Evolutionary conservation across 129 eudicot species (phyloP).

Genomic region (Flaveria robusta): DNA sequence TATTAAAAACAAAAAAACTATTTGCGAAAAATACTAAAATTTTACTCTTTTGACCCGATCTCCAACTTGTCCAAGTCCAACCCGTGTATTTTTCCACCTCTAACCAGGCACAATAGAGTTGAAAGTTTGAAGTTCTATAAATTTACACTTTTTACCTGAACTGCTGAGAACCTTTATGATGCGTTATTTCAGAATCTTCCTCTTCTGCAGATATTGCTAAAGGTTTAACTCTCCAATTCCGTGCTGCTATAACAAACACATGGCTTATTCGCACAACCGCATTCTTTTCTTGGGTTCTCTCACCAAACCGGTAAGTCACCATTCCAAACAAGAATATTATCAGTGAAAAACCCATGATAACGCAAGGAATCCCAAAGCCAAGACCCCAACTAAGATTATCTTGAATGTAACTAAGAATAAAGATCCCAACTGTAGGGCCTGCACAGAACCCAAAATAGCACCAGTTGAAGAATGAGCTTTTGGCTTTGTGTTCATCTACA

Average conservation of each 20-base stretch:
- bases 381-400: constrained; percentile 71
- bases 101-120: background rate
- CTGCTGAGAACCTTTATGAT: constrained; percentile 40
- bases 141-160: constrained; percentile 38
- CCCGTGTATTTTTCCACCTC: background rate
- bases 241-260: constrained; percentile 45
- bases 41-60: too few relatives aligned
- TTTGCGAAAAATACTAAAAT: too few relatives aligned
- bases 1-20: too few relatives aligned
- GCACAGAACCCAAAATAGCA: constrained; percentile 54
- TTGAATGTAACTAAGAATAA: constrained; percentile 57
- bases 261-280: constrained; percentile 44
- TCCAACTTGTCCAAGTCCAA: too few relatives aligned
- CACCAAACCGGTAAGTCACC: constrained; percentile 44
- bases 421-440: constrained; percentile 44
- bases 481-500: constrained; percentile 51
- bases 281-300: constrained; percentile 37
- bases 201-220: constrained; percentile 28
- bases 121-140: background rate
- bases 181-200: constrained; percentile 38
- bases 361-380: constrained; percentile 78
- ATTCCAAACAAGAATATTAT: constrained; percentile 54
- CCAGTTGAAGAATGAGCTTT: constrained; percentile 83
- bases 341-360: constrained; percentile 49
- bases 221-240: constrained; percentile 36